Evolutionary conservation across 192 early-diverging fungal species (phyloP).

Genomic region (Backusella mclennaniae): DNA sequence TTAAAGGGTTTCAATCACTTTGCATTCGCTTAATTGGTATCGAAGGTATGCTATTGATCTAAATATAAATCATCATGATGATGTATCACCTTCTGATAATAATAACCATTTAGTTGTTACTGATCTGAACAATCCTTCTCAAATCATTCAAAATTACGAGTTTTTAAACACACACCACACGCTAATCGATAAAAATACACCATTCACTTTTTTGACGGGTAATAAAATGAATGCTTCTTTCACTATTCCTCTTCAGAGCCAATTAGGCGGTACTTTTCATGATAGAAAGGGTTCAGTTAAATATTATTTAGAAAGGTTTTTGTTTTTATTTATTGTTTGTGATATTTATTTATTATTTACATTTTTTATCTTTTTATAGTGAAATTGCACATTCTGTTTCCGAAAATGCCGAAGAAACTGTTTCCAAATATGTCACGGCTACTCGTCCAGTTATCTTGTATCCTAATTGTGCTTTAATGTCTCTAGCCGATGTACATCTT

Average conservation of each 20-base stretch:
- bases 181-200: neutral
- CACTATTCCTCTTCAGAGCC: neutral
- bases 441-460: neutral
- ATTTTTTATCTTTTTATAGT: constrained; percentile 3
- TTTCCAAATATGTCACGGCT: neutral
- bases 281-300: constrained; percentile 23
- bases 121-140: neutral
- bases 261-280: constrained; percentile 14
- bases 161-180: neutral
- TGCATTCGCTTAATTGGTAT: constrained; percentile 2
- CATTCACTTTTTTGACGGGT: neutral
- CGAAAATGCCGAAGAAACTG: neutral
- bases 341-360: neutral
- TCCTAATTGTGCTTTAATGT: neutral
- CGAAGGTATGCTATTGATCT: constrained; percentile 15
- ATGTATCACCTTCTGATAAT: neutral
- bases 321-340: neutral
- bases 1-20: neutral
- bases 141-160: neutral
- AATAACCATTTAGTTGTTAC: neutral
- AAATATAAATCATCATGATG: neutral
- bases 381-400: constrained; percentile 4
- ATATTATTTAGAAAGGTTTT: constrained; percentile 23
- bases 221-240: constrained; percentile 16
- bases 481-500: constrained; percentile 4